Evolutionary conservation across 2,329 filamentous ascomycete species (phyloP).

Genomic region (Podosphaera leucotricha): DNA sequence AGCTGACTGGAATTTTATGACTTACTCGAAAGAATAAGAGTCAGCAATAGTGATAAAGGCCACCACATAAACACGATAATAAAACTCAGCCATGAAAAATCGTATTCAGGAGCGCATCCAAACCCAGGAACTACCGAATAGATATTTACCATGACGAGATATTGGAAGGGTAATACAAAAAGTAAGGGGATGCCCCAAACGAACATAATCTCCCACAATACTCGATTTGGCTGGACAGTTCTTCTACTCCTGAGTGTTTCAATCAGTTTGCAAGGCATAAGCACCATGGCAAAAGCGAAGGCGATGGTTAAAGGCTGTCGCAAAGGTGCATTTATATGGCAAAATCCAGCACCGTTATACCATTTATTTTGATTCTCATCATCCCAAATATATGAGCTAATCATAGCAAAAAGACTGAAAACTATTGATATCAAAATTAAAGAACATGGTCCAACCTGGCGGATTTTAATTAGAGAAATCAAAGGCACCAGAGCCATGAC

Average conservation of each 20-base stretch:
- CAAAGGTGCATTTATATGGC: slow-evolving; percentile 39
- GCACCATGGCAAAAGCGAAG: slow-evolving; percentile 26
- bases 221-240: slow-evolving; percentile 17
- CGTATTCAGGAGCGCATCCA: slow-evolving; percentile 31
- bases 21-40: background rate
- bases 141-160: slow-evolving; percentile 32
- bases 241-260: slow-evolving; percentile 29
- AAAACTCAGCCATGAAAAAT: slow-evolving; percentile 32
- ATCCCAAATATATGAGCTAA: slow-evolving; percentile 43
- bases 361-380: slow-evolving; percentile 28
- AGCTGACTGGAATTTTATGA: background rate
- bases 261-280: slow-evolving; percentile 36
- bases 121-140: slow-evolving; percentile 33
- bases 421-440: slow-evolving; percentile 1
- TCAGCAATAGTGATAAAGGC: background rate
- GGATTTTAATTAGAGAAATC: background rate
- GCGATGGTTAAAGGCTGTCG: slow-evolving; percentile 28
- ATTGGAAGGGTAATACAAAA: slow-evolving; percentile 29
- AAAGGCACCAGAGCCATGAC: background rate
- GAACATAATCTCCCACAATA: slow-evolving; percentile 25
- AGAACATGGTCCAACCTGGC: background rate
- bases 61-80: slow-evolving; percentile 29
- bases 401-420: slow-evolving; percentile 23
- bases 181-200: slow-evolving; percentile 31
- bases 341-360: slow-evolving; percentile 34